Evolutionary conservation across 2,329 filamentous ascomycete genomes (phyloP), one percentile per base, ranked within the genome.

Genomic region (Penicillium sp.): DNA sequence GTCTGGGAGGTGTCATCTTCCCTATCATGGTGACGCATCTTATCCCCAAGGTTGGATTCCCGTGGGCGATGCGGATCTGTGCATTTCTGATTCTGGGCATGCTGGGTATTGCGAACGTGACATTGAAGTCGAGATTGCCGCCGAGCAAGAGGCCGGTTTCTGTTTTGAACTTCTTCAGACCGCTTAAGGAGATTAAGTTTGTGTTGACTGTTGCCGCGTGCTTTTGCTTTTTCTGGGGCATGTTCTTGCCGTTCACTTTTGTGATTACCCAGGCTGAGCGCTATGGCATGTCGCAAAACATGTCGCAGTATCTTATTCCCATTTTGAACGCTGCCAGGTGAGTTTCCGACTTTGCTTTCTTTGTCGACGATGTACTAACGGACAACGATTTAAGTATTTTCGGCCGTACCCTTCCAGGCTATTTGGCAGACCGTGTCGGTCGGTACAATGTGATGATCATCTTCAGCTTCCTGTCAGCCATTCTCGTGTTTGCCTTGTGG

Each of bases 21-120:
- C 83, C 84, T 0, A 84, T 86, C 60, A 82, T 86, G 77, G 76
- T 85, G 11, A 69, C 76, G 1, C 76, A 76, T 30, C 67, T 86
- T 20, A 79, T 86, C 41, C 72, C 72, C 0, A 30, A 74, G 43
- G 71, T 83, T 46, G 79, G 81, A 30, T 81, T 82, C 60, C 65
- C 72, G 35, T 86, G 81, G 84, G 70, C 80, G 0, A 82, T 85
- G 74, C 75, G 82, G 8, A 78, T 77, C 43, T 74, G 72, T 22
- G 73, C 82, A 13, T 83, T 88, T 50, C 70, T 87, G 44, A 84
- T 88, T 55, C 77, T 89, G 53, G 78, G 75, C 49, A 70, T 82
- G 53, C 74, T 82, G 54, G 67, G 78, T 30, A 73, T 87, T 54
- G 78, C 81, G 31, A 73, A 74, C 25, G 62, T 81, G 0, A 81